These are phyloP conservation scores for Cladosporium colombiae DNA, from an alignment of 2,329 filamentous ascomycete species.

Conservation along the genomic window DNA sequence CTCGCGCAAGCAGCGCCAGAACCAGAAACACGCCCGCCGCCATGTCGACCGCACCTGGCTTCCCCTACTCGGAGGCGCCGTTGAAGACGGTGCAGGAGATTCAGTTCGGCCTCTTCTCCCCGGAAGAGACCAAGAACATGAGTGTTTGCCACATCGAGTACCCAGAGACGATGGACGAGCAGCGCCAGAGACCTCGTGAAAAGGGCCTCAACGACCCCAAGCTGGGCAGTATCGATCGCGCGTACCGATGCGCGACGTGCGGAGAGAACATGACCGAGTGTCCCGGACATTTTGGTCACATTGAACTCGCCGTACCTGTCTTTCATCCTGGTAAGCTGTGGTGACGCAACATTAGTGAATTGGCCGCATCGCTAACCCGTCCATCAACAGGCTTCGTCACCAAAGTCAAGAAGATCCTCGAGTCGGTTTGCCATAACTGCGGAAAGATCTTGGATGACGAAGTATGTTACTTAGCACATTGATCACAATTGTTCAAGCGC, in stretches of 20 bases:
- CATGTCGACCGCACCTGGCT: slow-evolving; percentile 88
- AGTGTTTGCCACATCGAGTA: slow-evolving; percentile 95
- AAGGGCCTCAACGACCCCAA: slow-evolving; percentile 93
- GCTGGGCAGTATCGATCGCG: slow-evolving; percentile 92
- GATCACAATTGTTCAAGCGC: slow-evolving; percentile 40
- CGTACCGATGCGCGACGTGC: slow-evolving; percentile 94
- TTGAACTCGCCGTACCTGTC: slow-evolving; percentile 93
- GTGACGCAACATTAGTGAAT: background rate
- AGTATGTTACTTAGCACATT: slow-evolving; percentile 70
- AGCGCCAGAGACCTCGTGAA: slow-evolving; percentile 84
- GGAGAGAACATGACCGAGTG: slow-evolving; percentile 94
- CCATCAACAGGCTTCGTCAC: slow-evolving; percentile 78
- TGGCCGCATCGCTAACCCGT: slow-evolving; percentile 32
- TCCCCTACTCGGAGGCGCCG: slow-evolving; percentile 89
- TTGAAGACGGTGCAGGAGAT: slow-evolving; percentile 98
- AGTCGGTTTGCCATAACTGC: slow-evolving; percentile 99
- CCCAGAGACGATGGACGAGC: slow-evolving; percentile 99
- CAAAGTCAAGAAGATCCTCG: slow-evolving; percentile 98
- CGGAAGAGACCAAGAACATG: slow-evolving; percentile 99
- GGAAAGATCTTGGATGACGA: slow-evolving; percentile 96
- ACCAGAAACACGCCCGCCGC: slow-evolving; percentile 46
- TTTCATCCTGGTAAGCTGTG: slow-evolving; percentile 72
- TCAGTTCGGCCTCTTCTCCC: slow-evolving; percentile 95
- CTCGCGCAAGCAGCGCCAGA: slow-evolving; percentile 10
- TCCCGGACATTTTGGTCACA: slow-evolving; percentile 97